Evolutionary conservation across 169 alveolate genomes (phyloP).

Genomic region (Cryptosporidium baileyi): DNA sequence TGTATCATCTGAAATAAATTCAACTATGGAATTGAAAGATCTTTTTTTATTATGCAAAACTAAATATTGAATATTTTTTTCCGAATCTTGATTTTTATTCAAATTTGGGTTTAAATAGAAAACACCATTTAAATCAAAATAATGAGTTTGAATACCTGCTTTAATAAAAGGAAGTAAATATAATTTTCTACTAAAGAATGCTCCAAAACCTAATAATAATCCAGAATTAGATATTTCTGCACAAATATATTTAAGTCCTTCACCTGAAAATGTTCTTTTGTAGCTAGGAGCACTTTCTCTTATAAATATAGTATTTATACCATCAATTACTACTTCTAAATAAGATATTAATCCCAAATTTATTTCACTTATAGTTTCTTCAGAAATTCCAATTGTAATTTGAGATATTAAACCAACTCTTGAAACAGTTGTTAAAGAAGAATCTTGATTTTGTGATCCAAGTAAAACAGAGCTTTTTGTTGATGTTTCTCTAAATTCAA

Average conservation of each 20-base stretch:
- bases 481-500: constrained; percentile 21
- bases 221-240: constrained; percentile 54
- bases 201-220: constrained; percentile 48
- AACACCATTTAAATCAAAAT: constrained; percentile 22
- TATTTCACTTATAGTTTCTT: constrained; percentile 5
- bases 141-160: constrained; percentile 58
- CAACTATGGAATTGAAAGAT: constrained; percentile 9
- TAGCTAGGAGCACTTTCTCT: constrained; percentile 10
- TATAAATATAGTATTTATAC: constrained; percentile 25
- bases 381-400: constrained; percentile 45
- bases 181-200: constrained; percentile 5
- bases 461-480: constrained; percentile 12
- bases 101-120: neutral
- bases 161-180: constrained; percentile 31
- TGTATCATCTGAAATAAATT: constrained; percentile 25
- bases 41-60: constrained; percentile 38
- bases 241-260: constrained; percentile 41
- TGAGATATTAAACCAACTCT: constrained; percentile 36
- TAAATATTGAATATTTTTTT: constrained; percentile 1
- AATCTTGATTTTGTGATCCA: neutral
- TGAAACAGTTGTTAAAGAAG: constrained; percentile 17
- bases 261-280: constrained; percentile 47
- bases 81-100: neutral
- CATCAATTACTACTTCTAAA: constrained; percentile 47
- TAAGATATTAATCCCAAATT: constrained; percentile 29